Evolutionary conservation across 2,329 filamentous ascomycete species (phyloP).

Genomic region (Bipolaris gigantea): DNA sequence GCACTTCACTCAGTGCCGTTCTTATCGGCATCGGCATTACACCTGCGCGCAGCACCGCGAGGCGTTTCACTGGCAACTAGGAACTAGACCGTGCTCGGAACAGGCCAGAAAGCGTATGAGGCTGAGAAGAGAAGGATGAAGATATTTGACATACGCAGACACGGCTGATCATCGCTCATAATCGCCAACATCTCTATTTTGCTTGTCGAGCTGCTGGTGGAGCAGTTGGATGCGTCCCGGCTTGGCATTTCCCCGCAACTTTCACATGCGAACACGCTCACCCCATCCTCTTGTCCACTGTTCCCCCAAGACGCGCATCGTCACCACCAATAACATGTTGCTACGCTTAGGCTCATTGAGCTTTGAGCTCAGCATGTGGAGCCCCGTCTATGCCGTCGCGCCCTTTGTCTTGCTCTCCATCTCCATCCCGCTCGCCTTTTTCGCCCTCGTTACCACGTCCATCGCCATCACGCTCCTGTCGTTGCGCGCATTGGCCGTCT

Average conservation of each 20-base stretch:
- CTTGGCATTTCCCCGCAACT: slow-evolving; percentile 18
- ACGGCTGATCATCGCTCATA: not conserved
- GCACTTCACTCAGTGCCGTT: slow-evolving; percentile 35
- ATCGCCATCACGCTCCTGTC: slow-evolving; percentile 45
- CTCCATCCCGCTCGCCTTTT: slow-evolving; percentile 45
- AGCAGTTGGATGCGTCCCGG: not conserved
- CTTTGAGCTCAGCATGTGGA: slow-evolving; percentile 28
- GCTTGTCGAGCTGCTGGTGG: not conserved
- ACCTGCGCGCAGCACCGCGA: slow-evolving; percentile 22
- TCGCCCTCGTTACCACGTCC: slow-evolving; percentile 45
- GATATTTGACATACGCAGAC: not conserved
- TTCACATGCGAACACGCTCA: slow-evolving; percentile 23
- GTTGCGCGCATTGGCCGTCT: slow-evolving; percentile 47
- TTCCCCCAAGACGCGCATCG: not conserved
- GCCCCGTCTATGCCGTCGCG: slow-evolving; percentile 39
- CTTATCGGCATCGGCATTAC: slow-evolving; percentile 31
- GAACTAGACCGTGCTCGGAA: slow-evolving; percentile 2
- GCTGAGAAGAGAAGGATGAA: not conserved
- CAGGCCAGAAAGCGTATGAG: not conserved
- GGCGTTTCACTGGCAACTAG: slow-evolving; percentile 19
- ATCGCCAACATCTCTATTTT: not conserved
- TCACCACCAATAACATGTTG: slow-evolving; percentile 9
- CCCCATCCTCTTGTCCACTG: not conserved
- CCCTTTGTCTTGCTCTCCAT: slow-evolving; percentile 43
- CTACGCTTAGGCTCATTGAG: slow-evolving; percentile 17